phyloP scores from a whole-genome alignment of 2,329 filamentous ascomycete genomes.

The Pseudogymnoascus pannorum region DNA sequence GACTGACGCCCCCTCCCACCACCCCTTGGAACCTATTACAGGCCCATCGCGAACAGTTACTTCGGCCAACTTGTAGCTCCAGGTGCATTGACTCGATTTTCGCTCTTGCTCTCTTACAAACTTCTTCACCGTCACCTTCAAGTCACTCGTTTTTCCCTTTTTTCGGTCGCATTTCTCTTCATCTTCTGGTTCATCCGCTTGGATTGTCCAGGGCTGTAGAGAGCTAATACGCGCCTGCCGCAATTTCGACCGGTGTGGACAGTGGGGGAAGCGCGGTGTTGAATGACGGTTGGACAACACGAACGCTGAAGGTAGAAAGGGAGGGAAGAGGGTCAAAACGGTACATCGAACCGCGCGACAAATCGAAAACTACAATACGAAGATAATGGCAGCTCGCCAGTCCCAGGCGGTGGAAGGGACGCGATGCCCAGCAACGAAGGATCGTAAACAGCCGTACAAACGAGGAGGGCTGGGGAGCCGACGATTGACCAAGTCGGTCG shows the following conservation, averaged over 20 bases:
- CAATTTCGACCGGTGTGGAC: neutral
- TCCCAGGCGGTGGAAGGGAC: conserved; percentile 5
- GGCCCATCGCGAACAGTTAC: neutral
- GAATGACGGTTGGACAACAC: conserved; percentile 7
- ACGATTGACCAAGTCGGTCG: conserved; percentile 2
- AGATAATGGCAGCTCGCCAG: neutral
- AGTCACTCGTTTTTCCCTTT: conserved; percentile 6
- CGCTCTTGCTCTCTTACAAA: conserved; percentile 5
- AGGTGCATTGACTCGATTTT: neutral
- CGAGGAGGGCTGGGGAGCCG: neutral
- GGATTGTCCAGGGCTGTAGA: conserved; percentile 3
- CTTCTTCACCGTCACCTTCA: conserved; percentile 4
- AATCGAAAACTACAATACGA: neutral
- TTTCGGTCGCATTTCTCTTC: neutral
- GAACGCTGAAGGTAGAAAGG: neutral
- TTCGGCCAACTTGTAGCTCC: conserved; percentile 1
- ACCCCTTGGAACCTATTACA: neutral
- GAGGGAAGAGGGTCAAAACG: neutral
- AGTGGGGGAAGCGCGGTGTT: neutral
- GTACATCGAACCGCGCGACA: neutral
- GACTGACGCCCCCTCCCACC: neutral
- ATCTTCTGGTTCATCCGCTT: conserved; percentile 1
- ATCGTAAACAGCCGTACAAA: conserved; percentile 5
- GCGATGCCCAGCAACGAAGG: neutral
- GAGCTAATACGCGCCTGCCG: neutral